Evolutionary conservation across 116 monocot genomes (phyloP), one percentile per base, ranked within the genome.

Genomic region (Trichopus zeylanicus): DNA sequence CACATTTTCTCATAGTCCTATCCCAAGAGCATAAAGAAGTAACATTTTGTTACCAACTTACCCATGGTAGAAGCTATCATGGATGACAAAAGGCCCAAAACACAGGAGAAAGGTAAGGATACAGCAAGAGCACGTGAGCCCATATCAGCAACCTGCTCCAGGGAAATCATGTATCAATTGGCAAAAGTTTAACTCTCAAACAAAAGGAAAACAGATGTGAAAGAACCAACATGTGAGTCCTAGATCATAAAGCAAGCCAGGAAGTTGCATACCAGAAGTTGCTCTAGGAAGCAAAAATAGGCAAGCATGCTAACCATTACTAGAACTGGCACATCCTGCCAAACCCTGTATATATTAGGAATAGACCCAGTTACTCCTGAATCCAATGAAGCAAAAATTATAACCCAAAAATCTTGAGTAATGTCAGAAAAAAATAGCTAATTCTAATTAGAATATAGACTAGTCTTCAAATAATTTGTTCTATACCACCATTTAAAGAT

Each of bases 31-130:
- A 37, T 37, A 11, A 37, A 42, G 42, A n/a, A 42, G 35, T 35
- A 49, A 52, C n/a, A n/a, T n/a, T n/a, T n/a, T n/a, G n/a, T n/a
- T n/a, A n/a, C n/a, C n/a, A 35, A 21, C 27, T 67, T 82, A 98
- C 98, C 98, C 74, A 98, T 98, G 53, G 88, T 85, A 52, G 91
- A 76, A 64, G 98, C 87, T 70, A 91, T 82, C 82, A 88, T 85
- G 56, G 98, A 98, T 47, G 98, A 91, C 32, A 91, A 75, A 52
- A 91, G 75, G 60, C 92, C 98, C 70, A 98, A 77, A 62, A 91
- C 85, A 73, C 91, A 98, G 39, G 98, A 88, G 58, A 91, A 98
- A 61, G 98, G 98, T 60, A 98, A 75, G 30, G 98, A 98, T 70
- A 98, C 31, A 25, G 92, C 91, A 74, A 98, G 82, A 71, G 98